Evolutionary conservation across 2,329 filamentous ascomycete genomes (phyloP).

Genomic region (Chaetomium globosum): DNA sequence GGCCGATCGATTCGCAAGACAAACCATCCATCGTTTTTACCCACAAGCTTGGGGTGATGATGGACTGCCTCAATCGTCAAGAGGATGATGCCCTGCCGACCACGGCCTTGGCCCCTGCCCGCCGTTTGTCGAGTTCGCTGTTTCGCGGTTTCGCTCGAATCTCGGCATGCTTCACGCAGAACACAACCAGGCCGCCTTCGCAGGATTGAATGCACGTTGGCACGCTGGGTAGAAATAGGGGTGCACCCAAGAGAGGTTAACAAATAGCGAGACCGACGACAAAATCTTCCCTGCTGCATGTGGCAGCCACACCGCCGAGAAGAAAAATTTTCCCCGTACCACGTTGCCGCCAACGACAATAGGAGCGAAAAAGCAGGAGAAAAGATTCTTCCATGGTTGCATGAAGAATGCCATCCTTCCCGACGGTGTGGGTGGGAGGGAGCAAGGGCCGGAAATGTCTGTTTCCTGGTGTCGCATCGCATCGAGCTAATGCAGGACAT

Average conservation of each 20-base stretch:
- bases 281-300: neutral
- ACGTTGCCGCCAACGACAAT: neutral
- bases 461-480: constrained; percentile 12
- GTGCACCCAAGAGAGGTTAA: neutral
- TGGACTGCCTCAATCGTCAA: neutral
- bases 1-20: neutral
- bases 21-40: neutral
- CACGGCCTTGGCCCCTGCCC: neutral
- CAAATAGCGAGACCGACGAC: neutral
- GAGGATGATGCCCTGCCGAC: neutral
- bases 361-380: neutral
- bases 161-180: constrained; percentile 8
- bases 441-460: constrained; percentile 2
- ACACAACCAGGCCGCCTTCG: neutral
- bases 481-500: constrained; percentile 23
- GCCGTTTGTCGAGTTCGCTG: neutral
- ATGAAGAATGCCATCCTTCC: constrained; percentile 18
- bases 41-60: neutral
- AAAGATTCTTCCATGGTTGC: constrained; percentile 12
- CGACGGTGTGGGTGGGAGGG: neutral
- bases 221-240: neutral
- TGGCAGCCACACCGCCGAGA: constrained; percentile 13
- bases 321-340: neutral
- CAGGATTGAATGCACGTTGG: neutral
- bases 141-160: constrained; percentile 19